Conservation (phyloP, 805 yeast genomes). For the Yueomyces sp. region DNA sequence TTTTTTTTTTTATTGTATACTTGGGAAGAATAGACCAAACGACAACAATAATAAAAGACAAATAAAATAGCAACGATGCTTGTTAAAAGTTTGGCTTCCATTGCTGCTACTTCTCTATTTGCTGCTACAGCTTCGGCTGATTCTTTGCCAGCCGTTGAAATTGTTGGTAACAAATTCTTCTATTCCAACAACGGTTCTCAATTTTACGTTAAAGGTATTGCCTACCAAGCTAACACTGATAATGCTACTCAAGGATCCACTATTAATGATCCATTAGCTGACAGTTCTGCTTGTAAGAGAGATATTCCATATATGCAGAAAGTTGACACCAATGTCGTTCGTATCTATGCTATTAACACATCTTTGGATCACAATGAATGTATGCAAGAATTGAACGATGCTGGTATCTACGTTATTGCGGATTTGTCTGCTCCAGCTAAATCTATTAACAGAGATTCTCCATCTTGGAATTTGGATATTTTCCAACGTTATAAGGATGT, state of each 20-base stretch:
- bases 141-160: conserved; percentile 51
- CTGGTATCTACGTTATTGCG: conserved; percentile 71
- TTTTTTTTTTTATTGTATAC: too few species aligned
- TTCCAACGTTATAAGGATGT: conserved; percentile 56
- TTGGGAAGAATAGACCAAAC: background rate
- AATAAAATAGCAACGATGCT: conserved; percentile 20
- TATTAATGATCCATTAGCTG: conserved; percentile 62
- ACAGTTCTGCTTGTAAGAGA: conserved; percentile 46
- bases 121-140: conserved; percentile 25
- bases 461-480: conserved; percentile 51
- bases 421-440: conserved; percentile 57
- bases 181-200: conserved; percentile 68
- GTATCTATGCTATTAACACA: conserved; percentile 67
- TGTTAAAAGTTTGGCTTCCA: conserved; percentile 25
- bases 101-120: conserved; percentile 19
- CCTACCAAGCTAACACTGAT: conserved; percentile 61
- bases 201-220: conserved; percentile 65
- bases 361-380: conserved; percentile 52
- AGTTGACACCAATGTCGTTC: conserved; percentile 52
- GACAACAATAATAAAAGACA: background rate
- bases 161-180: conserved; percentile 67
- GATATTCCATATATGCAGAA: conserved; percentile 59
- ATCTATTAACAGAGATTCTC: conserved; percentile 49
- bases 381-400: conserved; percentile 52
- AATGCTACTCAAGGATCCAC: conserved; percentile 31